Evolutionary conservation across 1,284 basidiomycete species (phyloP).

Genomic region (Cutaneotrichosporon cutaneum): DNA sequence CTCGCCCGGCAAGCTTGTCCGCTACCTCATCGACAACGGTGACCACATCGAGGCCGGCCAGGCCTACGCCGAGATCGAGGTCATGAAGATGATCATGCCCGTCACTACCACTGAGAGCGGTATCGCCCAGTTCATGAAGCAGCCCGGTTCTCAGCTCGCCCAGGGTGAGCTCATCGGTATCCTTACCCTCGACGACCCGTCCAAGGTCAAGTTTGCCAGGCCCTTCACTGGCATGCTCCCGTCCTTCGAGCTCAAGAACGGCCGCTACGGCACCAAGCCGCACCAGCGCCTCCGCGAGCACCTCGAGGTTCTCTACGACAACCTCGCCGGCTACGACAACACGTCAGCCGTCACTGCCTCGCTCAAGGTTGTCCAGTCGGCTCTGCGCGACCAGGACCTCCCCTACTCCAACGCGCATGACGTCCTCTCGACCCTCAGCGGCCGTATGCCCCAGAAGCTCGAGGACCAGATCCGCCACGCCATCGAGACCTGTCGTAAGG

Average conservation of each 20-base stretch:
- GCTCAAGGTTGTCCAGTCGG: slow-evolving; percentile 47
- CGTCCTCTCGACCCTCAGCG: slow-evolving; percentile 84
- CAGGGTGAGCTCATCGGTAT: slow-evolving; percentile 99
- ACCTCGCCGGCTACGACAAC: slow-evolving; percentile 93
- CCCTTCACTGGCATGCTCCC: slow-evolving; percentile 95
- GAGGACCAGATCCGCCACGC: slow-evolving; percentile 80
- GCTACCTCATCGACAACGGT: slow-evolving; percentile 93
- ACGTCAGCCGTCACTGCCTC: slow-evolving; percentile 55
- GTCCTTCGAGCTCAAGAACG: slow-evolving; percentile 76
- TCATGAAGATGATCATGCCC: slow-evolving; percentile 99
- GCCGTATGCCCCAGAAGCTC: slow-evolving; percentile 87
- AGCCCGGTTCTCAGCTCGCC: slow-evolving; percentile 91
- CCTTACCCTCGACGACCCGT: slow-evolving; percentile 92
- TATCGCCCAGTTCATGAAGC: slow-evolving; percentile 94
- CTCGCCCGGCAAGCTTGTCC: slow-evolving; percentile 93
- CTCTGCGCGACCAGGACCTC: slow-evolving; percentile 70
- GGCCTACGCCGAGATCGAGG: slow-evolving; percentile 98
- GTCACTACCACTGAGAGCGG: slow-evolving; percentile 95
- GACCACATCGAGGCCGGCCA: slow-evolving; percentile 96
- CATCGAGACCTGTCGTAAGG: slow-evolving; percentile 73
- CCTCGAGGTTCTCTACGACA: slow-evolving; percentile 80
- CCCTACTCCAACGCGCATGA: slow-evolving; percentile 84
- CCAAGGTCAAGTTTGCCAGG: slow-evolving; percentile 96
- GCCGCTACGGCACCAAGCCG: slow-evolving; percentile 80
- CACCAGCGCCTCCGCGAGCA: slow-evolving; percentile 82